phyloP scores from a whole-genome alignment of 768 basidiomycete species.

The Tremella mesenterica region DNA sequence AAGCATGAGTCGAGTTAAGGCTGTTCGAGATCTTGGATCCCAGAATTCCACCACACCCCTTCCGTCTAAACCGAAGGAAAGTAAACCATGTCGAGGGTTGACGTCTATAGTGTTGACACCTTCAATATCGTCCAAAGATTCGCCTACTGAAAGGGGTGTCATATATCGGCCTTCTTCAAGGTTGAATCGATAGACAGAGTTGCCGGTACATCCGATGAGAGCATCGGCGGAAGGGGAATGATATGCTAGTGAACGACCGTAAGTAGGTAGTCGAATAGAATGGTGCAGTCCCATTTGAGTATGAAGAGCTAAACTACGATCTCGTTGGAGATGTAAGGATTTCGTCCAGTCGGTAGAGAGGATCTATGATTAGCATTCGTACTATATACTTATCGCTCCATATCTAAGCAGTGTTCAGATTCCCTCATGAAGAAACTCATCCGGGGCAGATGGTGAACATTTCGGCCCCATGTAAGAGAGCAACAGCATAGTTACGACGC shows the following conservation, averaged over 20 bases:
- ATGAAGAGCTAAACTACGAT: slow-evolving; percentile 88
- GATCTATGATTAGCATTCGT: slow-evolving; percentile 52
- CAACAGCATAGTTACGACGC: too few species aligned
- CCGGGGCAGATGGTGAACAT: too few species aligned
- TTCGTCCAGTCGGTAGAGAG: slow-evolving; percentile 99
- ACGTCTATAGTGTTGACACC: slow-evolving; percentile 89
- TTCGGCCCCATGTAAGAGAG: too few species aligned
- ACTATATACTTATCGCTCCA: slow-evolving; percentile 44
- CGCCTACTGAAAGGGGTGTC: slow-evolving; percentile 51
- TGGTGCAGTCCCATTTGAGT: slow-evolving; percentile 90
- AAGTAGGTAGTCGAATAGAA: slow-evolving; percentile 84
- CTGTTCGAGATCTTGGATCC: slow-evolving; percentile 79
- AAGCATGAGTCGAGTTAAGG: slow-evolving; percentile 41
- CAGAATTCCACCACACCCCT: slow-evolving; percentile 73
- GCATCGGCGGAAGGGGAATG: slow-evolving; percentile 91
- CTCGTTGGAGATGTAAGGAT: slow-evolving; percentile 88
- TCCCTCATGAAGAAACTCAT: too few species aligned
- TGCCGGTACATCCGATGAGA: slow-evolving; percentile 71
- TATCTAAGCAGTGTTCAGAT: too few species aligned
- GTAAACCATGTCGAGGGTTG: slow-evolving; percentile 82
- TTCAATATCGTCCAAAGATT: slow-evolving; percentile 49
- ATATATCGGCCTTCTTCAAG: slow-evolving; percentile 91
- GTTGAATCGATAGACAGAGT: slow-evolving; percentile 85
- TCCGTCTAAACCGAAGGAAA: slow-evolving; percentile 81
- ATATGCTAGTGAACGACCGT: slow-evolving; percentile 84